Percentiles rank a stretch among this genome's conserved stretches.
These are phyloP conservation scores for Metschnikowia amazonensis DNA, from an alignment of 805 yeast species.

Conservation along the genomic window DNA sequence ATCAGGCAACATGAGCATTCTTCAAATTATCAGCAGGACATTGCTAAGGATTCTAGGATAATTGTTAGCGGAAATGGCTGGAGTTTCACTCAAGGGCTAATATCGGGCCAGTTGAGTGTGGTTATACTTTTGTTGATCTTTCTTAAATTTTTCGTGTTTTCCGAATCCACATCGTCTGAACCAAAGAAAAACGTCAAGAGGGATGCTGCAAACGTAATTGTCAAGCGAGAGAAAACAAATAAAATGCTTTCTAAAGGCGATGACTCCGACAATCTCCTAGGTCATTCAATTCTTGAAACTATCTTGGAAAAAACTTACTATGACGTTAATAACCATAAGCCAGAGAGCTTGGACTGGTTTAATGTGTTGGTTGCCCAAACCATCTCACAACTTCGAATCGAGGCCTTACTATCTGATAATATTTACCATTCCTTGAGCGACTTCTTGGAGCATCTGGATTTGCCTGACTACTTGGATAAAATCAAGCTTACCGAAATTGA, in stretches of 20 bases:
- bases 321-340: conserved; percentile 78
- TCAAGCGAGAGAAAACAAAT: conserved; percentile 28
- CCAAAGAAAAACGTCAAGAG: conserved; percentile 18
- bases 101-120: conserved; percentile 72
- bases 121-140: conserved; percentile 59
- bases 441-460: conserved; percentile 54
- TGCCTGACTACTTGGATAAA: conserved; percentile 79
- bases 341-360: conserved; percentile 96
- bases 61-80: conserved; percentile 28
- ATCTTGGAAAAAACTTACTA: conserved; percentile 90
- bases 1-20: neutral
- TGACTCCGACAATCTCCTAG: conserved; percentile 9
- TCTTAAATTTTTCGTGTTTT: conserved; percentile 71
- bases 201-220: conserved; percentile 33
- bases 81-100: conserved; percentile 76
- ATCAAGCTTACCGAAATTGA: conserved; percentile 82
- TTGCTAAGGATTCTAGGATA: neutral
- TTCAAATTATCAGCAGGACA: neutral
- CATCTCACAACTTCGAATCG: conserved; percentile 80
- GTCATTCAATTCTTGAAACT: conserved; percentile 24
- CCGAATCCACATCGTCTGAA: conserved; percentile 45
- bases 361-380: conserved; percentile 91
- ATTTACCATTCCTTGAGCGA: conserved; percentile 74
- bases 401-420: conserved; percentile 81
- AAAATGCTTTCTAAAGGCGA: conserved; percentile 6